Conservation (phyloP, 345 rosid species). For the Pugionium dolabratum region DNA sequence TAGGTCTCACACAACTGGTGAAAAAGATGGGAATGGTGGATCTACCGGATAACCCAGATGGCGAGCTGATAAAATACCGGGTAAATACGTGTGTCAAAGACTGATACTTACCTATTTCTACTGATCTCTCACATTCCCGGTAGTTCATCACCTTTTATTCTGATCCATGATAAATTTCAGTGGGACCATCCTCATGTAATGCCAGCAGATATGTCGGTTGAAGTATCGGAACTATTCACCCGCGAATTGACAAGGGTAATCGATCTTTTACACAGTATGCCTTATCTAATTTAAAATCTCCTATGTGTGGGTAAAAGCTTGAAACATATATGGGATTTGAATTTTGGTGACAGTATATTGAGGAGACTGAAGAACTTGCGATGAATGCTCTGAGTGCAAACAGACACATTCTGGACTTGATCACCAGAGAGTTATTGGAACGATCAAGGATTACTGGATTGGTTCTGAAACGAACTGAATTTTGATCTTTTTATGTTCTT, state of each 20-base stretch:
- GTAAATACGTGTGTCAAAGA: constrained; percentile 44
- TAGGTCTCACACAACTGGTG: constrained; percentile 72
- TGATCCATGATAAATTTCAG: constrained; percentile 43
- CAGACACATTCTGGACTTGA: constrained; percentile 68
- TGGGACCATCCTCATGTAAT: constrained; percentile 91
- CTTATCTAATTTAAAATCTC: constrained; percentile 14
- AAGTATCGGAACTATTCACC: constrained; percentile 88
- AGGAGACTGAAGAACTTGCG: constrained; percentile 94
- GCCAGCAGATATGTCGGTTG: constrained; percentile 84
- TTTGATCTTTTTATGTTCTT: constrained; percentile 1
- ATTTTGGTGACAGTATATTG: constrained; percentile 71
- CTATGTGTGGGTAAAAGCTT: constrained; percentile 18
- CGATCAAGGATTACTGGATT: constrained; percentile 88
- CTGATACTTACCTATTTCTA: constrained; percentile 11
- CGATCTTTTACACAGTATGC: constrained; percentile 24
- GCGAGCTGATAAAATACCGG: constrained; percentile 79
- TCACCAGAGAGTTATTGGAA: constrained; percentile 68
- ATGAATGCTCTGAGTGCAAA: constrained; percentile 73
- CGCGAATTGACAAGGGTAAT: constrained; percentile 89
- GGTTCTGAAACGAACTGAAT: constrained; percentile 43
- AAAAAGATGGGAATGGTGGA: constrained; percentile 79
- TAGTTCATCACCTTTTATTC: neutral
- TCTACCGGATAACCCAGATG: constrained; percentile 69
- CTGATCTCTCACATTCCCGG: constrained; percentile 2
- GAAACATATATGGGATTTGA: constrained; percentile 21